Evolutionary conservation across 1,284 basidiomycete species (phyloP).

Genomic region (Leccinum pachyderme): DNA sequence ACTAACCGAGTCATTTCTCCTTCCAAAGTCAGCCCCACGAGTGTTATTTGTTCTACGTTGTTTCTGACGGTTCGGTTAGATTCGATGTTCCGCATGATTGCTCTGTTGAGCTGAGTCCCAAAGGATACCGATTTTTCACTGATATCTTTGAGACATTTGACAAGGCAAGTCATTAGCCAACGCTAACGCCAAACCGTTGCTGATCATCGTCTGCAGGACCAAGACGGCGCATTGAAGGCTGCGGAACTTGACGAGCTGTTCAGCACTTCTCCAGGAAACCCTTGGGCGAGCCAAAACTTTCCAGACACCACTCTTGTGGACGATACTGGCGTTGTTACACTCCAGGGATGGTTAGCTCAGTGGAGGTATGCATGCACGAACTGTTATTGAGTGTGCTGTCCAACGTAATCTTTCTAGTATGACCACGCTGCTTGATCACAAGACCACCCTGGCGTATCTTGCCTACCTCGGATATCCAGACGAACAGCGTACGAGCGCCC

Average conservation of each 20-base stretch:
- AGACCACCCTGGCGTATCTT: slow-evolving; percentile 92
- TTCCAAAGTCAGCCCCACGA: slow-evolving; percentile 65
- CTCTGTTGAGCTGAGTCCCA: slow-evolving; percentile 90
- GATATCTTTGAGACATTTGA: slow-evolving; percentile 97
- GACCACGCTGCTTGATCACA: slow-evolving; percentile 93
- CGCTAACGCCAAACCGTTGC: background rate
- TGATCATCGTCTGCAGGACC: slow-evolving; percentile 58
- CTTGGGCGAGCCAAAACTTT: slow-evolving; percentile 85
- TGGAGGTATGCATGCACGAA: slow-evolving; percentile 74
- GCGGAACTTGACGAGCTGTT: slow-evolving; percentile 90
- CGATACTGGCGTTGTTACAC: slow-evolving; percentile 86
- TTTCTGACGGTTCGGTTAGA: slow-evolving; percentile 40
- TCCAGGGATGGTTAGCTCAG: slow-evolving; percentile 98
- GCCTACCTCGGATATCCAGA: slow-evolving; percentile 88
- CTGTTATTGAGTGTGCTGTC: background rate
- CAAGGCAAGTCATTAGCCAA: slow-evolving; percentile 53
- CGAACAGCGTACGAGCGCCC: slow-evolving; percentile 72
- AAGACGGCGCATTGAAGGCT: slow-evolving; percentile 88
- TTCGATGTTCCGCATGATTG: slow-evolving; percentile 93
- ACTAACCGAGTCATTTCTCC: slow-evolving; percentile 84
- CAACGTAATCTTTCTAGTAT: slow-evolving; percentile 56
- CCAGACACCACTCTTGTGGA: slow-evolving; percentile 90
- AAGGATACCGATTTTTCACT: slow-evolving; percentile 96
- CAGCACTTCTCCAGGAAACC: slow-evolving; percentile 92
- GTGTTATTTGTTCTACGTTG: background rate